Evolutionary conservation across 805 yeast genomes (phyloP), one percentile per base, ranked within the genome.

Genomic region (Brettanomyces custersianus): DNA sequence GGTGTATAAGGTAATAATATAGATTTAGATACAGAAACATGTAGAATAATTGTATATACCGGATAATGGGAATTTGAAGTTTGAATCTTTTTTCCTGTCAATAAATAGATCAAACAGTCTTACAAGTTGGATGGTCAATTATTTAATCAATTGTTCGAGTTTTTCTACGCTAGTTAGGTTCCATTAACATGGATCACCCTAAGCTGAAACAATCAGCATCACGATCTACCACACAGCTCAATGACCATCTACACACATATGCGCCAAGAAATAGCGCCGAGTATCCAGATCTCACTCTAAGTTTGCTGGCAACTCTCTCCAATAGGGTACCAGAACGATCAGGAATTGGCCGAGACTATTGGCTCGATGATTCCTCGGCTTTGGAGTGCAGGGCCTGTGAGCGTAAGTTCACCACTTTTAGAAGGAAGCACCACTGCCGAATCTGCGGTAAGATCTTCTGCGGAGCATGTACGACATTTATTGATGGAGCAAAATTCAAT

Each of bases 381-480:
- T 72, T 79, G 7, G 92, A 86, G 42, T 90, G 98, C 51, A 75
- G 86, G 39, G 69, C 80, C 12, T 90, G 97, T 56, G 84, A 81
- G 38, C 70, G 77, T 37, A 73, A 75, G 3, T 90, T 90, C 52
- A 74, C 82, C 1, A 81, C 96, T 0, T 88, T 87, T 59, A 64
- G 96, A 54, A 66, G 98, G 46, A 82, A 84, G 45, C 98, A 90
- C 54, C 98, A 90, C 57, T 90, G 98, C 52, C 65, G 98, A 36
- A 77, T 90, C 24, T 90, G 98, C 59, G 98, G 98, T 2, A 95
- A 88, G 55, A 88, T 90, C 33, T 90, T 88, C 52, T 90, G 98
- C 57, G 70, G 81, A 30, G 67, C 70, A 8, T 90, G 98, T 56
- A 85, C 96, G 0, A 60, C 72, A 3, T 71, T 86, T 48, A 61